phyloP scores from a whole-genome alignment of 257 asterid species.

The Jasminum sambac region DNA sequence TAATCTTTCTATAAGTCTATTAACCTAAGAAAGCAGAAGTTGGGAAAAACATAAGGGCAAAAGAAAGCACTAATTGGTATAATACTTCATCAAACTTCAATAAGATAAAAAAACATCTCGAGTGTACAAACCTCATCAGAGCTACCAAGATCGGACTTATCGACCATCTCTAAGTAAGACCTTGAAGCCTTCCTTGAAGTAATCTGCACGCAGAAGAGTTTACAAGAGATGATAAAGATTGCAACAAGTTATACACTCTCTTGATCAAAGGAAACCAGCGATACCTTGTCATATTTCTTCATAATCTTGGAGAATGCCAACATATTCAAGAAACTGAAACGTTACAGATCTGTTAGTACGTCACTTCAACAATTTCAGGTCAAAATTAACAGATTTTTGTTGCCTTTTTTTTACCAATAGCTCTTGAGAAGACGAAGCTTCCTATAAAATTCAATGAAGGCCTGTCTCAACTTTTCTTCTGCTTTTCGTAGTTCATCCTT shows the following conservation, averaged over 20 bases:
- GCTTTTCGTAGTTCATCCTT: conserved; percentile 61
- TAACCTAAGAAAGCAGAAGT: conserved; percentile 36
- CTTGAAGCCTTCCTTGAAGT: conserved; percentile 80
- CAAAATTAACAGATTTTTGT: not conserved
- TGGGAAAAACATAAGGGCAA: not conserved
- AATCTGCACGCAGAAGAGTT: conserved; percentile 36
- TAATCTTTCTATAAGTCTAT: conserved; percentile 52
- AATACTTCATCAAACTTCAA: not conserved
- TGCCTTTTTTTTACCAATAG: conserved; percentile 43
- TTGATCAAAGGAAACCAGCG: conserved; percentile 3
- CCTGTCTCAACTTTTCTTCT: conserved; percentile 57
- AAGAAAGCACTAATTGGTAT: not conserved
- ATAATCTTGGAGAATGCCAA: conserved; percentile 83
- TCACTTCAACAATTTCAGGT: conserved; percentile 16
- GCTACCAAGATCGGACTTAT: conserved; percentile 64
- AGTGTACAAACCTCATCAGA: conserved; percentile 66
- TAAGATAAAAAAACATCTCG: not conserved
- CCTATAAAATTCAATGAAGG: conserved; percentile 60
- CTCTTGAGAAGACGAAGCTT: conserved; percentile 69
- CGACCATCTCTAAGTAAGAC: conserved; percentile 70
- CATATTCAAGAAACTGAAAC: conserved; percentile 68
- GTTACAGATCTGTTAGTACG: conserved; percentile 4
- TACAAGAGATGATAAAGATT: not conserved
- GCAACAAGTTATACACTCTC: not conserved
- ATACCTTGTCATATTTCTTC: conserved; percentile 93